Conservation (phyloP, 805 yeast genomes). For the Saccharomycopsis oosterbeekiorum region DNA sequence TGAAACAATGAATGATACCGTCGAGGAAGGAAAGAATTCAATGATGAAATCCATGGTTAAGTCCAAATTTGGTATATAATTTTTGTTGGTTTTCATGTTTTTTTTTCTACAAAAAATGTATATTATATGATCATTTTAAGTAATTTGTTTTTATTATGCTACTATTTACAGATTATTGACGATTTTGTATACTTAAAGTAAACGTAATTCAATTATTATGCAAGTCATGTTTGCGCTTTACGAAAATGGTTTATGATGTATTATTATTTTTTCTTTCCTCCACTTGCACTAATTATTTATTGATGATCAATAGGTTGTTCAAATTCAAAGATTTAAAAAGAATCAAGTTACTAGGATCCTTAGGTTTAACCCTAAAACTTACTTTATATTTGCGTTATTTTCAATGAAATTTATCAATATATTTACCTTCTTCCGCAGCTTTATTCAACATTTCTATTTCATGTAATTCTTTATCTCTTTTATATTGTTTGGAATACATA, state of each 20-base stretch:
- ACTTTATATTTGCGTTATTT: too few relatives aligned
- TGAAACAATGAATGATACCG: constrained; percentile 42
- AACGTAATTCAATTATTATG: background rate
- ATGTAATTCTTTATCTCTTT: constrained; percentile 27
- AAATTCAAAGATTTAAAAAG: too few relatives aligned
- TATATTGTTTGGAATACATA: constrained; percentile 28
- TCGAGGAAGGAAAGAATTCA: constrained; percentile 40
- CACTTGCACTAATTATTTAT: background rate
- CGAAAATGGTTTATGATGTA: too few relatives aligned
- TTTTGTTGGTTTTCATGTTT: background rate
- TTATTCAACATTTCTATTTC: constrained; percentile 30
- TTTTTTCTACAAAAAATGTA: background rate
- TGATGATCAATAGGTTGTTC: too few relatives aligned
- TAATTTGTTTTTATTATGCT: background rate
- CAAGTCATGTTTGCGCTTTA: background rate
- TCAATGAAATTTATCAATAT: constrained; percentile 1
- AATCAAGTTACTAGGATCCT: too few relatives aligned
- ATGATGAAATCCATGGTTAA: constrained; percentile 42
- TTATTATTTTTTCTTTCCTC: background rate
- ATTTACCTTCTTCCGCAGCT: constrained; percentile 37
- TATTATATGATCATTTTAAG: background rate
- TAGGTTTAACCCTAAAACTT: too few relatives aligned
- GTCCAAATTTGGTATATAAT: constrained; percentile 31
- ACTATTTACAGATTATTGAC: background rate
- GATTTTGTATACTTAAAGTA: background rate